Evolutionary conservation across 331 rosid species (phyloP), one percentile per base, ranked within the genome.

Genomic region (Acacia concinna): DNA sequence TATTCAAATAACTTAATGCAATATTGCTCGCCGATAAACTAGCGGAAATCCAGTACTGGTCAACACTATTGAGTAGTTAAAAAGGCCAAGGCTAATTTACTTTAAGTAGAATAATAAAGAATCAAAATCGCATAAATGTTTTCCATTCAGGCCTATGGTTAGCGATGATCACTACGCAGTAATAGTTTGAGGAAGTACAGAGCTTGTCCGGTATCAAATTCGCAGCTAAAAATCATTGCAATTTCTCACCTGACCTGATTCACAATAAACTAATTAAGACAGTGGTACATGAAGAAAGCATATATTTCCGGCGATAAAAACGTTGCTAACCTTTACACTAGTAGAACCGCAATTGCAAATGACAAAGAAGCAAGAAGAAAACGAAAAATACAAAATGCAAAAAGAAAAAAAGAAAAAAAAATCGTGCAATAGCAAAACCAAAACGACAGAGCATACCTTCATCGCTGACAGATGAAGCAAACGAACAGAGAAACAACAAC

Each of bases 361-460:
- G 4, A 43, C 17, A 63, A 17, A n/a, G 5, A 31, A 3, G 18
- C 20, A 38, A 38, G 41, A 31, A 18, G 18, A 62, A 62, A 62
- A 17, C 8, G 41, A 9, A 31, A 20, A 34, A 5, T 3, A 37
- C 18, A n/a, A 1, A 65, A 20, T 0, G 21, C 23, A 37, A 1
- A 1, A 1, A 8, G 6, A 35, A 1, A 1, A 1, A 8, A 35
- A 35, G 6, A 35, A 35, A 63, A 6, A 15, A 35, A 8, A 18
- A 27, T 15, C 41, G 25, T 21, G 30, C 5, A 54, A 21, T 21
- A 49, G 8, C 21, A 34, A 43, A 43, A 7, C 25, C 60, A 71
- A 28, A 71, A 31, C 31, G n/a, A 71, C 59, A 28, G 30, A 2
- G 34, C 76, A 47, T 6, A 87, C 94, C 94, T 82, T 90, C 84